Percentiles rank a stretch among this genome's conserved stretches.
Conservation (phyloP, 129 eudicot genomes). For the Flaveria bidentis region DNA sequence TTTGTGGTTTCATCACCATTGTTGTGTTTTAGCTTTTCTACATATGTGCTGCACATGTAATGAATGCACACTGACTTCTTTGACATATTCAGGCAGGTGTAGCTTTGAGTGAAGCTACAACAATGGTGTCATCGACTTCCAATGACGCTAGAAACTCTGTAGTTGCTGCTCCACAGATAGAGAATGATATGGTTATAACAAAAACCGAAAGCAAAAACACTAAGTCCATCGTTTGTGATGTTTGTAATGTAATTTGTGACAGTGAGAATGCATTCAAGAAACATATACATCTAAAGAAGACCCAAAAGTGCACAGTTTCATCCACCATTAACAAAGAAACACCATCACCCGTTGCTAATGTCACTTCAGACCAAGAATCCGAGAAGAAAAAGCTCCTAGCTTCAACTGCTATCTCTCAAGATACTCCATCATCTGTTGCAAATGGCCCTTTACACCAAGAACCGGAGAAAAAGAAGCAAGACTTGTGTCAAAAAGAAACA, state of each 20-base stretch:
- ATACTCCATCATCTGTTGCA: conserved; percentile 6
- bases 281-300: not conserved
- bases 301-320: conserved; percentile 11
- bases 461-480: conserved; percentile 14
- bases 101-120: conserved; percentile 20
- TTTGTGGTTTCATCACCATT: not conserved
- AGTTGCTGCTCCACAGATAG: not conserved
- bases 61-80: not conserved
- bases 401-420: not conserved
- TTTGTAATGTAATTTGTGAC: too few species aligned
- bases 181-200: not conserved
- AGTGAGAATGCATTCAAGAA: too few species aligned
- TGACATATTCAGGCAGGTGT: conserved; percentile 34
- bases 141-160: conserved; percentile 8
- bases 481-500: conserved; percentile 11
- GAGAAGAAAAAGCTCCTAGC: not conserved
- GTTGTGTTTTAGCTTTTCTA: not conserved
- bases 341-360: conserved; percentile 2
- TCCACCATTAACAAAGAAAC: conserved; percentile 8
- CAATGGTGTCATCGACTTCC: conserved; percentile 8
- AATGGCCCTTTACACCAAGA: conserved; percentile 4
- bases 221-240: not conserved
- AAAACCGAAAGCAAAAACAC: conserved; percentile 1
- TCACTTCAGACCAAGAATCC: conserved; percentile 6
- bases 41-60: not conserved